Evolutionary conservation across 108 stramenopile genomes (phyloP).

Genomic region (Fragilaria crotonensis): DNA sequence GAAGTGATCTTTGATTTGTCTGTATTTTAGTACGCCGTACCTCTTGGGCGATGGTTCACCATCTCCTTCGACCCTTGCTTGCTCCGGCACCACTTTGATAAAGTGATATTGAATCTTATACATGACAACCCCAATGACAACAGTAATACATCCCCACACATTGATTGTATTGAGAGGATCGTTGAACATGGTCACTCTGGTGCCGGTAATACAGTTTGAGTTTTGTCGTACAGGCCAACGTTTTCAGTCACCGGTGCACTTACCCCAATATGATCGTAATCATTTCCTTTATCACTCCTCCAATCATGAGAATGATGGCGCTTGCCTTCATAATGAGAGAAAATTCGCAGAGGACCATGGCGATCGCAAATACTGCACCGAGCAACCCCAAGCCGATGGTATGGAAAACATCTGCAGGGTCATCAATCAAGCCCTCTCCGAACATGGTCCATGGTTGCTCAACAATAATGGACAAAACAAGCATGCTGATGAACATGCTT

Average conservation of each 20-base stretch:
- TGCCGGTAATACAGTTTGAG: too few species aligned
- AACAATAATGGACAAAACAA: slow-evolving; percentile 46
- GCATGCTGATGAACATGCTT: slow-evolving; percentile 70
- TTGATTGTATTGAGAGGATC: slow-evolving; percentile 63
- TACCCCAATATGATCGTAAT: slow-evolving; percentile 77
- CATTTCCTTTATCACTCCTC: slow-evolving; percentile 86
- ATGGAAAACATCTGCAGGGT: slow-evolving; percentile 11
- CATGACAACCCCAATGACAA: slow-evolving; percentile 67
- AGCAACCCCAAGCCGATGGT: slow-evolving; percentile 49
- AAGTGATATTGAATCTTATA: slow-evolving; percentile 73
- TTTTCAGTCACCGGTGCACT: too few species aligned
- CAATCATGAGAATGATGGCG: slow-evolving; percentile 86
- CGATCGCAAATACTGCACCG: slow-evolving; percentile 73
- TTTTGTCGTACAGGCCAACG: too few species aligned
- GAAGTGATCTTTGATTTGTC: not conserved
- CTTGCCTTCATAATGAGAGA: slow-evolving; percentile 73
- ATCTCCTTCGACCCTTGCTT: not conserved
- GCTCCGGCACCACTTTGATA: slow-evolving; percentile 15
- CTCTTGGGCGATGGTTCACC: not conserved
- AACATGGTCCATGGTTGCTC: slow-evolving; percentile 65
- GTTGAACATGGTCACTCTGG: slow-evolving; percentile 54
- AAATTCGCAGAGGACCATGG: slow-evolving; percentile 87
- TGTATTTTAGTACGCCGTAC: not conserved
- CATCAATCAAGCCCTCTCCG: slow-evolving; percentile 17
- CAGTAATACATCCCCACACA: slow-evolving; percentile 50